Base-by-base conservation (phyloP, 768 basidiomycete genomes). In the Krasilnikovozyma curviuscula region DNA sequence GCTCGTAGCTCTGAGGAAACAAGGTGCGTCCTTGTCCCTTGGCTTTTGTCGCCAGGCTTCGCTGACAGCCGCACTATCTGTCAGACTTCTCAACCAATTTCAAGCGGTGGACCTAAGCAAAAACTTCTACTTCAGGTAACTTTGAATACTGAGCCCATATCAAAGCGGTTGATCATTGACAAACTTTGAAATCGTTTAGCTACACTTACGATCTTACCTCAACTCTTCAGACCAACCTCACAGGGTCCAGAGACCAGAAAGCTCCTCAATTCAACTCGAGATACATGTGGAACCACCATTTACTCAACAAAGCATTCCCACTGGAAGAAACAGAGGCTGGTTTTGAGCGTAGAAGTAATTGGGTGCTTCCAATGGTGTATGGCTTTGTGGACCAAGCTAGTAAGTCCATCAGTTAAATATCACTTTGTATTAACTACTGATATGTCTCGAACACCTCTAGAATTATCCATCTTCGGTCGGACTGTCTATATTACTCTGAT, bases 301-400 rank as follows among this genome's bases (percentile, higher is more conserved):
- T 97, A 65, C 70, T 95, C 34, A 72, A 74, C 0, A 68, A 72
- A 4, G 76, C 81, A 1, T 85, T 88, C 57, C 63, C 64, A 21
- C 52, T 63, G 2, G 57, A 59, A 25, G 56, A 68, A 66, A 44
- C 61, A 18, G 52, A 59, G 48, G 29, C 31, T 33, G 10, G 40
- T 33, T n/a, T 23, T 52, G 16, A 46, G 50, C 25, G 41, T 19
- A 6, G 41, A 42, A 74, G 79, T 27, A 71, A 79, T 44, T 98
- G 91, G 91, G 69, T 95, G 6, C 65, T 93, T 13, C 85, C 93
- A 0, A 68, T 98, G 44, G 78, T 97, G 0, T 85, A 97, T 53
- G 93, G 93, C 0, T 89, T 91, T 60, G 83, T 97, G 12, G 91
- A 97, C 59, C 93, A 98, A 76, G 86, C 91, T 27, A 97, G 91